Base-by-base conservation (phyloP, 441 rosid genomes). In the Bruguiera hainesii region DNA sequence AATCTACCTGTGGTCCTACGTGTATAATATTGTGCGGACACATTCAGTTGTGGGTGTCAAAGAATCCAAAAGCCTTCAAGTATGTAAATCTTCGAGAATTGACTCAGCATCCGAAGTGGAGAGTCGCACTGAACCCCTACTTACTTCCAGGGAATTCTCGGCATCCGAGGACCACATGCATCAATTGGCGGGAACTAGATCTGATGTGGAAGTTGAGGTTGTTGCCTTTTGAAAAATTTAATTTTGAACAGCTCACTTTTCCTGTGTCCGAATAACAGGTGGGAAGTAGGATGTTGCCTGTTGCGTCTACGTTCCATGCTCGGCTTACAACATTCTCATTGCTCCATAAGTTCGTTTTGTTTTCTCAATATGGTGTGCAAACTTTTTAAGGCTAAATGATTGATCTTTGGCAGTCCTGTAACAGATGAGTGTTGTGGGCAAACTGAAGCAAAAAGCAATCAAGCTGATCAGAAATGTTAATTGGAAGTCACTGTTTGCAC, bases 1-100 rank as follows among this genome's bases (percentile, higher is more conserved):
- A 64, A 75, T 92, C 49, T 88, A 78, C 78, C 63, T 87, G 71
- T 90, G 96, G 97, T 82, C 97, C 67, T 88, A 83, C n/a, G 97
- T 88, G 42, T 90, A 83, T 82, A 86, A 88, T 71, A 78, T 88
- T 51, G 84, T 90, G 73, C 66, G 89, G 65, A 20, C 84, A 56
- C 79, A 76, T 60, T 82, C 97, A 18, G 64, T 52, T 61, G 64
- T 29, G 20, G 63, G 63, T 10, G 13, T 1, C 49, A 31, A 61
- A 19, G 84, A 73, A 37, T 49, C 83, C 1, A 57, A 67, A 58
- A 66, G 13, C 51, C 60, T 58, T 71, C 7, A 13, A 68, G 28
- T 31, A 3, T 15, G 30, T 15, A 57, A 52, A 29, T 61, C 75
- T 70, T 20, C 68, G 19, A 53, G 35, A 59, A 73, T 82, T 33